Evolutionary conservation across 1,139 yeast species (phyloP).

Genomic region (Saccharomycopsis hybrid): DNA sequence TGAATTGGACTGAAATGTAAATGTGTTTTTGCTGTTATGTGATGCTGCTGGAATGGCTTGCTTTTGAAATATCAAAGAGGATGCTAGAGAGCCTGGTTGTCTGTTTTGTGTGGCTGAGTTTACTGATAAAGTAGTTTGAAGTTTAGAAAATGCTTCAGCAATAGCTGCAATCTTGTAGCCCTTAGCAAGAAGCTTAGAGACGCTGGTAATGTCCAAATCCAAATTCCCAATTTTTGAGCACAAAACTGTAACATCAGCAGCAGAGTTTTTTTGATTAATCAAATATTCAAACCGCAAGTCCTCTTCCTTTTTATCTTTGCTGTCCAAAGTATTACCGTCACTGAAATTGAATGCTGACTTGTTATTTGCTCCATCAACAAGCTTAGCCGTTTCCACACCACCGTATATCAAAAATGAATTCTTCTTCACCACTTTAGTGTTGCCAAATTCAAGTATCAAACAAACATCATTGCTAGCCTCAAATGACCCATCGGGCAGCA

Average conservation of each 20-base stretch:
- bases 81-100: constrained; percentile 10
- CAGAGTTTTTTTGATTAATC: background rate
- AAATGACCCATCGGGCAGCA: constrained; percentile 34
- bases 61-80: constrained; percentile 14
- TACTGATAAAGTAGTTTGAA: constrained; percentile 9
- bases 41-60: background rate
- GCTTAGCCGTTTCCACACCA: constrained; percentile 34
- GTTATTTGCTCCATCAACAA: constrained; percentile 8
- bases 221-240: constrained; percentile 39
- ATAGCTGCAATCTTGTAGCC: constrained; percentile 23
- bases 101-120: background rate
- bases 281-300: constrained; percentile 47
- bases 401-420: constrained; percentile 41
- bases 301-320: constrained; percentile 26
- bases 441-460: constrained; percentile 25
- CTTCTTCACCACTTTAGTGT: constrained; percentile 39
- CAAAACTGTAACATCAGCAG: constrained; percentile 36
- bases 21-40: background rate
- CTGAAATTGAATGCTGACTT: background rate
- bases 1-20: constrained; percentile 13
- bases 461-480: constrained; percentile 20
- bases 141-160: constrained; percentile 22
- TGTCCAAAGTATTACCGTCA: background rate
- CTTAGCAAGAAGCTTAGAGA: constrained; percentile 21
- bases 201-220: constrained; percentile 28